A percentile compares a stretch with the other conserved stretches of the same genome.
These are phyloP conservation scores for Penicillium bialowiezense DNA, from an alignment of 495 filamentous ascomycete species.

Conservation along the genomic window DNA sequence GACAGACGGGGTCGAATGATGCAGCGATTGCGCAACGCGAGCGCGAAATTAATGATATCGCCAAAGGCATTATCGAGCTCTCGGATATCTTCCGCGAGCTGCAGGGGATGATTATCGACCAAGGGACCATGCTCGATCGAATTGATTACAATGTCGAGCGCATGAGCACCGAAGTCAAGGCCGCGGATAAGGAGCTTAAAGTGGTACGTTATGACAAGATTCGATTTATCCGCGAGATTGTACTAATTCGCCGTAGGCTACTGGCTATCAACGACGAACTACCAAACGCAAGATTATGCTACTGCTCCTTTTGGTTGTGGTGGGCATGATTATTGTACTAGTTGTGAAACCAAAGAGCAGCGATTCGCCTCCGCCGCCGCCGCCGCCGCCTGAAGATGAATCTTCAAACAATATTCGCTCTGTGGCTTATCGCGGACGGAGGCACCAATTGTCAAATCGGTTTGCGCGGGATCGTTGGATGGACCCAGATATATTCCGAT, in stretches of 20 bases:
- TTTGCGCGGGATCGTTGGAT: conserved; percentile 35
- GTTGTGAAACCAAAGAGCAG: conserved; percentile 74
- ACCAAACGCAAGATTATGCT: conserved; percentile 91
- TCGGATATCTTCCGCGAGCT: conserved; percentile 95
- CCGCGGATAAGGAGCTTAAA: conserved; percentile 85
- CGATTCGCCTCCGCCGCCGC: conserved; percentile 19
- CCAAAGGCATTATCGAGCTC: conserved; percentile 94
- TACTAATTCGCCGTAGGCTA: conserved; percentile 46
- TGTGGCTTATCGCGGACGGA: conserved; percentile 20
- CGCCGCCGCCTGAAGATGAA: conserved; percentile 23
- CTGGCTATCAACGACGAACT: conserved; percentile 82
- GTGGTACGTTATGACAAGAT: conserved; percentile 52
- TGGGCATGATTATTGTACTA: conserved; percentile 83
- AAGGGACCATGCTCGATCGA: conserved; percentile 94
- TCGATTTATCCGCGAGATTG: not conserved
- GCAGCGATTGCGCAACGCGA: conserved; percentile 86
- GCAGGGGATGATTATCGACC: conserved; percentile 96
- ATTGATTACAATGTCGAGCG: conserved; percentile 98
- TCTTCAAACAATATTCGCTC: conserved; percentile 27
- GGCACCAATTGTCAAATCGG: conserved; percentile 21
- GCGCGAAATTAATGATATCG: conserved; percentile 96
- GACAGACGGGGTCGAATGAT: conserved; percentile 73
- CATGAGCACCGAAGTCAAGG: conserved; percentile 86
- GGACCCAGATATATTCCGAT: conserved; percentile 43
- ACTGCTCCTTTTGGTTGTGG: conserved; percentile 76